Conservation (phyloP, 1,284 basidiomycete genomes). For the Rhodotorula sp. region DNA sequence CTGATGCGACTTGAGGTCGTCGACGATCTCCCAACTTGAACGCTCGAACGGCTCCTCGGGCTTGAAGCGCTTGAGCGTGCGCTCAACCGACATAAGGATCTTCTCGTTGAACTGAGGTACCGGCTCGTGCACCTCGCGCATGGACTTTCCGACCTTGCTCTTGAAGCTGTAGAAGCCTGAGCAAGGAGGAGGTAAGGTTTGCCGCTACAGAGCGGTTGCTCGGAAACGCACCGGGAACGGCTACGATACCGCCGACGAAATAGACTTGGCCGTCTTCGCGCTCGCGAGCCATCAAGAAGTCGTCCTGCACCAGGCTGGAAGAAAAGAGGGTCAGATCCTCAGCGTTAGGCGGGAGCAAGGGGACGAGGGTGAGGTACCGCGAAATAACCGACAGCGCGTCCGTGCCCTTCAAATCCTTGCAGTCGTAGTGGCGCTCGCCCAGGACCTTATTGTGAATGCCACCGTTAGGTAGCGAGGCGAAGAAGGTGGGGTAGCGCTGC, state of each 20-base stretch:
- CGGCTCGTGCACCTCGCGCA: slow-evolving; percentile 50
- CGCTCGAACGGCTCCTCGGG: slow-evolving; percentile 55
- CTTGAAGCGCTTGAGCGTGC: slow-evolving; percentile 54
- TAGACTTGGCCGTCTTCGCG: slow-evolving; percentile 54
- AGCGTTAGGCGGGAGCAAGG: neutral
- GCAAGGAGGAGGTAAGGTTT: neutral
- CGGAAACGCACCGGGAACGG: slow-evolving; percentile 50
- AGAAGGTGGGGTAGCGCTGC: slow-evolving; percentile 53
- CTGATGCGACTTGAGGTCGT: slow-evolving; percentile 52
- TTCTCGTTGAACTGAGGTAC: slow-evolving; percentile 57
- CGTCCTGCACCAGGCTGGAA: slow-evolving; percentile 53
- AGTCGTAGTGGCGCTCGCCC: slow-evolving; percentile 43
- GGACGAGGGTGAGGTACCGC: slow-evolving; percentile 23
- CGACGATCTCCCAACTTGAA: slow-evolving; percentile 55
- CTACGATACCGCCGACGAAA: slow-evolving; percentile 54
- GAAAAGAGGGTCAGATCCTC: neutral
- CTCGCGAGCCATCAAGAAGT: slow-evolving; percentile 55
- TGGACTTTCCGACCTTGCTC: slow-evolving; percentile 53
- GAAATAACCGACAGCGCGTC: slow-evolving; percentile 51
- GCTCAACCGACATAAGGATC: slow-evolving; percentile 54
- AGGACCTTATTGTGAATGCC: slow-evolving; percentile 54
- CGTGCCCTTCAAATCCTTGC: slow-evolving; percentile 42
- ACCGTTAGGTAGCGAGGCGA: slow-evolving; percentile 43
- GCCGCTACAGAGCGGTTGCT: neutral
- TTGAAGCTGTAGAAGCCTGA: slow-evolving; percentile 53